Conservation (phyloP, 495 filamentous ascomycete species). For the Tuber calosporum region DNA sequence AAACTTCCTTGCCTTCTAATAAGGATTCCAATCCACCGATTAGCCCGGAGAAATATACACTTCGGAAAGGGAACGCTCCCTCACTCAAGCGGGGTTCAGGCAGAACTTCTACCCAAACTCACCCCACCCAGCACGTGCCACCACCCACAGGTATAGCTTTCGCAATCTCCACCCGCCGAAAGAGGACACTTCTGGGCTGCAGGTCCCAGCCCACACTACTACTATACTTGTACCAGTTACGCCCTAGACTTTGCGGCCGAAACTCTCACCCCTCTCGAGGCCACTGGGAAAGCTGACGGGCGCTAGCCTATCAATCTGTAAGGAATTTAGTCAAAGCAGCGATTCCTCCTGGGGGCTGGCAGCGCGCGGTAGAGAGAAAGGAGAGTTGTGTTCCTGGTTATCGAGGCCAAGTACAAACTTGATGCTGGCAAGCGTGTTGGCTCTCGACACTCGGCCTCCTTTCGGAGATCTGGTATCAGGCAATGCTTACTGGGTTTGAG, state of each 20-base stretch:
- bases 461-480: too few relatives aligned
- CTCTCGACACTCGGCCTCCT: too few relatives aligned
- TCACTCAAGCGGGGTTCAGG: too few relatives aligned
- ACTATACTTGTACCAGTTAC: background rate
- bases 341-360: background rate
- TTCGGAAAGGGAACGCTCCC: background rate
- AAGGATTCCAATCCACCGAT: background rate
- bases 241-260: background rate
- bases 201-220: background rate
- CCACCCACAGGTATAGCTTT: background rate
- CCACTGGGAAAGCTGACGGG: background rate
- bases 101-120: background rate
- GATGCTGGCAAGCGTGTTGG: too few relatives aligned
- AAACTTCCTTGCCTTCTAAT: background rate
- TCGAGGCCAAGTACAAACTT: background rate
- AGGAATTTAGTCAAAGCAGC: background rate
- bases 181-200: background rate
- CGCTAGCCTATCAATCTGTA: background rate
- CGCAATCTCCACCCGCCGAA: background rate
- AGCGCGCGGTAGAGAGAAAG: background rate
- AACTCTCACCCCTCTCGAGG: background rate
- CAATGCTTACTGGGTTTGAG: too few relatives aligned
- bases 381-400: background rate
- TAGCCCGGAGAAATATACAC: background rate
- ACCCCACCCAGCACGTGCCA: too few relatives aligned